A percentile compares a stretch with the other conserved stretches of the same genome.
Evolutionary conservation across 108 stramenopile species (phyloP).

Genomic region (Pseudonitzschia multiseries): DNA sequence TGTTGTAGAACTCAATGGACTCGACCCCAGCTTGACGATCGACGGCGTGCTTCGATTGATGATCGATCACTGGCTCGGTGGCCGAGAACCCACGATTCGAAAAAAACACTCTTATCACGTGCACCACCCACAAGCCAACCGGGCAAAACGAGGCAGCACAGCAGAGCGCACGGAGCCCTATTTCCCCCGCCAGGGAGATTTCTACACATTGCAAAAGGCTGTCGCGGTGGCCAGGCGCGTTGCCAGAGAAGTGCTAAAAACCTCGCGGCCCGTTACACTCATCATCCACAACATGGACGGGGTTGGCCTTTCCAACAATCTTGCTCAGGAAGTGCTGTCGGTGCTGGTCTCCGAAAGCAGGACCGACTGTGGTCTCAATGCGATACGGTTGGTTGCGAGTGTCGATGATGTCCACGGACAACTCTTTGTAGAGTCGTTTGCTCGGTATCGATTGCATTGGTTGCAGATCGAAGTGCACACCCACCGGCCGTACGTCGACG

Average conservation of each 20-base stretch:
- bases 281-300: slow-evolving; percentile 81
- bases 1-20: slow-evolving; percentile 40
- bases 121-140: background rate
- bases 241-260: slow-evolving; percentile 21
- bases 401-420: slow-evolving; percentile 74
- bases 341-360: slow-evolving; percentile 52
- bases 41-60: slow-evolving; percentile 49
- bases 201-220: slow-evolving; percentile 38
- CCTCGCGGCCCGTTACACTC: slow-evolving; percentile 53
- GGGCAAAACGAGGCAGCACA: background rate
- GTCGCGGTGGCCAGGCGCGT: slow-evolving; percentile 45
- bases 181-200: slow-evolving; percentile 23
- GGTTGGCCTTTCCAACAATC: slow-evolving; percentile 41
- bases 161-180: background rate
- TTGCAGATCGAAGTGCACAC: slow-evolving; percentile 64
- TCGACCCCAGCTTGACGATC: slow-evolving; percentile 42
- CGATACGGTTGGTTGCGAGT: slow-evolving; percentile 70
- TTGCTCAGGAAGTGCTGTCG: slow-evolving; percentile 63
- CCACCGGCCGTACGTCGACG: slow-evolving; percentile 65
- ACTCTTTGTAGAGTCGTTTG: slow-evolving; percentile 48
- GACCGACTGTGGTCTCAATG: slow-evolving; percentile 29
- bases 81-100: slow-evolving; percentile 28
- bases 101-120: slow-evolving; percentile 20
- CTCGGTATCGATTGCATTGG: slow-evolving; percentile 43
- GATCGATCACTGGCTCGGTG: slow-evolving; percentile 44